phyloP scores from a whole-genome alignment of 1,139 yeast species.

The Candida sojae region DNA sequence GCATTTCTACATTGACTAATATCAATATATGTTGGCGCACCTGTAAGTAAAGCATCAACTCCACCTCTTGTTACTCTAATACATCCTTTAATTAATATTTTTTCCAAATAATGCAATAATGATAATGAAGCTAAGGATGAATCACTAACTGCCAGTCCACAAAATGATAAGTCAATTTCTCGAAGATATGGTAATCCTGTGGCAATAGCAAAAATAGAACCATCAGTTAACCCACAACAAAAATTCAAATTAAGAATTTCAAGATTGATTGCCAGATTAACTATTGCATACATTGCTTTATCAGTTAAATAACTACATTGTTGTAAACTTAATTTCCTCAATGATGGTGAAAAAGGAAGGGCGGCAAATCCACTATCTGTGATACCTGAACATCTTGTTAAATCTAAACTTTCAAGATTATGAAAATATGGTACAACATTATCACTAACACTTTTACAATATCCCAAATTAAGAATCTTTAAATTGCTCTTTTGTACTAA shows the following conservation, averaged over 20 bases:
- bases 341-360: slow-evolving; percentile 55
- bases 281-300: slow-evolving; percentile 60
- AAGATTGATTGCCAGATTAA: slow-evolving; percentile 60
- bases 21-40: slow-evolving; percentile 56
- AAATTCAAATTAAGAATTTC: slow-evolving; percentile 63
- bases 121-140: slow-evolving; percentile 65
- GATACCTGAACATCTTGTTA: slow-evolving; percentile 75
- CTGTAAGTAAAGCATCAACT: slow-evolving; percentile 62
- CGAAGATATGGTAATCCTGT: slow-evolving; percentile 61
- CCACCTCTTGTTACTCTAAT: slow-evolving; percentile 76
- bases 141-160: slow-evolving; percentile 82
- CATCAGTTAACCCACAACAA: slow-evolving; percentile 74
- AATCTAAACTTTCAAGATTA: slow-evolving; percentile 56
- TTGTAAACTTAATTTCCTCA: slow-evolving; percentile 55
- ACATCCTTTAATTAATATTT: slow-evolving; percentile 64
- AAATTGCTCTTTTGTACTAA: slow-evolving; percentile 57
- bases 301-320: slow-evolving; percentile 78
- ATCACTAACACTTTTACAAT: slow-evolving; percentile 78
- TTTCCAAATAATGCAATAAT: slow-evolving; percentile 47
- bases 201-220: slow-evolving; percentile 64
- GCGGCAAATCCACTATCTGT: slow-evolving; percentile 72
- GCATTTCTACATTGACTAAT: slow-evolving; percentile 72
- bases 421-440: slow-evolving; percentile 62
- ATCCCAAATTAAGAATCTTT: slow-evolving; percentile 57
- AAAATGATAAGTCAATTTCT: slow-evolving; percentile 62